Conservation (phyloP, 805 yeast genomes). For the Candida broadrunensis region DNA sequence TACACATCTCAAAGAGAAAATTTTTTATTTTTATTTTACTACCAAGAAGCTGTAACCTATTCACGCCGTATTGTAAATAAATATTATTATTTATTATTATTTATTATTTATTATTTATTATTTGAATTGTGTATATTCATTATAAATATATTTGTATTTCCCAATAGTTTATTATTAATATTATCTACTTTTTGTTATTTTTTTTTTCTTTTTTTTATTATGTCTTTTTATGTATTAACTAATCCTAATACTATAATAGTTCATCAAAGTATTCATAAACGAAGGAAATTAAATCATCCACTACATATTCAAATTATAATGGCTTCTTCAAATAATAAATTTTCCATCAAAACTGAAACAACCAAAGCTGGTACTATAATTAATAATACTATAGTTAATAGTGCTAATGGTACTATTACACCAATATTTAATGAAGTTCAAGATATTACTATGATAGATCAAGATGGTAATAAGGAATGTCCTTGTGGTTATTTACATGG, state of each 20-base stretch:
- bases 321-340: neutral
- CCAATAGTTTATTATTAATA: too few relatives aligned
- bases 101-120: too few relatives aligned
- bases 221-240: neutral
- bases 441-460: neutral
- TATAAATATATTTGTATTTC: too few relatives aligned
- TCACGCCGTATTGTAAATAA: too few relatives aligned
- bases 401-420: constrained; percentile 1
- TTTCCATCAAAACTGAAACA: neutral
- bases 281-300: neutral
- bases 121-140: too few relatives aligned
- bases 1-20: too few relatives aligned
- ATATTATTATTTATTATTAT: too few relatives aligned
- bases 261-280: neutral
- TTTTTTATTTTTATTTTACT: too few relatives aligned
- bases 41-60: too few relatives aligned
- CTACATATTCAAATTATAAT: neutral
- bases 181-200: too few relatives aligned
- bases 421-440: neutral
- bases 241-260: neutral
- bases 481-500: constrained; percentile 31
- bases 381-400: neutral
- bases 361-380: neutral
- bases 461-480: constrained; percentile 11
- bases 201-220: neutral